Base-by-base conservation (phyloP, 371 early-diverging fungal species). In the Mycotypha africana region DNA sequence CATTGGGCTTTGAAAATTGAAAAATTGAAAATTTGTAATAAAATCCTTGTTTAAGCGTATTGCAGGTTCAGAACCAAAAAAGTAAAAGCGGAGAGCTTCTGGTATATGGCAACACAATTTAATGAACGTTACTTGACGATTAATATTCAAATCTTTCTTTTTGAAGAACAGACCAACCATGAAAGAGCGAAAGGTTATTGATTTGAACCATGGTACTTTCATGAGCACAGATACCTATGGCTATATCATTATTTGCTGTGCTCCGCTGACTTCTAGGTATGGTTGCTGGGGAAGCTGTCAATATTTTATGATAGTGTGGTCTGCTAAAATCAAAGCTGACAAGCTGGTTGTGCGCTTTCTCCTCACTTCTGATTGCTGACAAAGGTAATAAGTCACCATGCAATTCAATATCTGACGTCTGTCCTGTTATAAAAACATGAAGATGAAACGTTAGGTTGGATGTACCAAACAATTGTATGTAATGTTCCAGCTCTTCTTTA, bases 171-270 rank as follows among this genome's bases (percentile, higher is more conserved):
- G n/a, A n/a, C n/a, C n/a, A n/a, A n/a, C 71, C 71, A 71, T 7
- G 49, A 50, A 40, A 35, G 40, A 59, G 51, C 21, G 48, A 62
- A 46, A 47, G 35, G 45, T 40, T 48, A 6, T 37, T 42, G 9
- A 31, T 49, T 41, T 34, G 52, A 21, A 38, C 51, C 51, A 42
- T 50, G 11, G 60, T 62, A 17, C 43, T 56, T 28, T 60, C 48
- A 47, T 66, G 61, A 0, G 71, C 64, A 40, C 71, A 71, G 4
- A 67, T 25, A 21, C 65, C 67, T 25, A 71, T 30, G 6, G 39
- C 60, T 0, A 53, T 44, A 31, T 56, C 31, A 3, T n/a, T 5
- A 28, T 28, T 28, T 5, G 11, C 11, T 28, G 28, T 28, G 5
- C 11, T 28, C 28, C n/a, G n/a, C n/a, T n/a, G n/a, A n/a, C n/a